These are phyloP conservation scores for Apiospora saccharicola DNA, from an alignment of 2,329 filamentous ascomycete genomes.

Conservation along the genomic window DNA sequence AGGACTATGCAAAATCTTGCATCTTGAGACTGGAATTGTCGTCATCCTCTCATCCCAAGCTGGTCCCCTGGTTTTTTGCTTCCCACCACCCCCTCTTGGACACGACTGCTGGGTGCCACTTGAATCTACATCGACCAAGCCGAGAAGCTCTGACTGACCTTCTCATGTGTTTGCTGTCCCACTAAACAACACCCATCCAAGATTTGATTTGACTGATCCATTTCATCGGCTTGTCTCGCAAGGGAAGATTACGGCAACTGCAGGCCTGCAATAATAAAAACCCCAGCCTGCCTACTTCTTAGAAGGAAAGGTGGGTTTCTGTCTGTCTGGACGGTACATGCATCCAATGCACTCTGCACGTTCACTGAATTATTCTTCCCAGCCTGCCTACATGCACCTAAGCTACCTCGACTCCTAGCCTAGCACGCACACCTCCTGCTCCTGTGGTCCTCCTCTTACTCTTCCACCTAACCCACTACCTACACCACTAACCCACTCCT, in stretches of 20 bases:
- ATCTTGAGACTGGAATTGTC: constrained; percentile 19
- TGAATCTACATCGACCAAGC: constrained; percentile 18
- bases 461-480: constrained; percentile 6
- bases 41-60: constrained; percentile 15
- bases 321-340: not conserved
- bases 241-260: constrained; percentile 5
- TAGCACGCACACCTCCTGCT: not conserved
- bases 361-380: not conserved
- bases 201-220: constrained; percentile 22
- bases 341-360: not conserved
- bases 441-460: not conserved
- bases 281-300: constrained; percentile 10
- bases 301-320: not conserved
- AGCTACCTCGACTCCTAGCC: not conserved
- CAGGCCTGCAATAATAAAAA: constrained; percentile 3
- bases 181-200: constrained; percentile 13
- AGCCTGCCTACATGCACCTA: not conserved
- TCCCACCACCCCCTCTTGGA: constrained; percentile 20
- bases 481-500: constrained; percentile 15
- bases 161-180: constrained; percentile 23
- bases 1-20: constrained; percentile 17
- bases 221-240: constrained; percentile 10
- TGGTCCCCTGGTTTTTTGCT: constrained; percentile 19
- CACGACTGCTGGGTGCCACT: constrained; percentile 20
- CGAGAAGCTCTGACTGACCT: constrained; percentile 16